Evolutionary conservation across 2,329 filamentous ascomycete species (phyloP).

Genomic region (Endoconidiophora laricicola): DNA sequence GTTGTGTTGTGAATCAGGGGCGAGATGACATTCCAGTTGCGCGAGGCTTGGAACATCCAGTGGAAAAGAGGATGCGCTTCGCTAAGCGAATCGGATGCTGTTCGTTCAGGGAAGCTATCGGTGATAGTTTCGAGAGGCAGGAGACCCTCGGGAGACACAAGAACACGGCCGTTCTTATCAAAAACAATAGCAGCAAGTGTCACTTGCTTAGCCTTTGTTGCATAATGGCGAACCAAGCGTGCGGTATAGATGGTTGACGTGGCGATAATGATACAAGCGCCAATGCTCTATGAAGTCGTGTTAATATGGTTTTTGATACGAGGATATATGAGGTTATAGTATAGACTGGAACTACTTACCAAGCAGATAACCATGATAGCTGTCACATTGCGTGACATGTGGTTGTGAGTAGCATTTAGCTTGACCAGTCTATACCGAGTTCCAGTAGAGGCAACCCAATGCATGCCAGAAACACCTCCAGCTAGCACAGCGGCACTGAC

Average conservation of each 20-base stretch:
- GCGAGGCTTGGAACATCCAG: slow-evolving; percentile 71
- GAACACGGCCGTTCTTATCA: slow-evolving; percentile 45
- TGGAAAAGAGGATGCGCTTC: slow-evolving; percentile 65
- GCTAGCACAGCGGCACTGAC: slow-evolving; percentile 52
- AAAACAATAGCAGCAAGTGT: slow-evolving; percentile 47
- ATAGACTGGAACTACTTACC: slow-evolving; percentile 28
- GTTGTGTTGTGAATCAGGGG: slow-evolving; percentile 57
- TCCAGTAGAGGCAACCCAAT: slow-evolving; percentile 63
- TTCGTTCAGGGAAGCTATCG: slow-evolving; percentile 49
- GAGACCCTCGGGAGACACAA: slow-evolving; percentile 53
- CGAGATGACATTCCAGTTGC: slow-evolving; percentile 56
- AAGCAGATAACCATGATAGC: slow-evolving; percentile 58
- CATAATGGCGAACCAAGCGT: slow-evolving; percentile 34
- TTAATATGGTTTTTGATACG: background rate
- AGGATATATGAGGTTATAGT: background rate
- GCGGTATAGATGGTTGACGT: slow-evolving; percentile 37
- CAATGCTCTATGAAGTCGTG: slow-evolving; percentile 31
- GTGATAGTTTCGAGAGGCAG: slow-evolving; percentile 64
- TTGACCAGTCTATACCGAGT: slow-evolving; percentile 47
- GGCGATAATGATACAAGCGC: slow-evolving; percentile 43
- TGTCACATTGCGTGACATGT: slow-evolving; percentile 43
- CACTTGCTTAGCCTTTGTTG: slow-evolving; percentile 44
- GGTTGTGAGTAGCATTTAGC: slow-evolving; percentile 24
- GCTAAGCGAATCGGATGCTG: slow-evolving; percentile 55
- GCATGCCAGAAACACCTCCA: slow-evolving; percentile 67